Base-by-base conservation (phyloP, 139 green algal genomes). In the Chlamydomonas incerta region DNA sequence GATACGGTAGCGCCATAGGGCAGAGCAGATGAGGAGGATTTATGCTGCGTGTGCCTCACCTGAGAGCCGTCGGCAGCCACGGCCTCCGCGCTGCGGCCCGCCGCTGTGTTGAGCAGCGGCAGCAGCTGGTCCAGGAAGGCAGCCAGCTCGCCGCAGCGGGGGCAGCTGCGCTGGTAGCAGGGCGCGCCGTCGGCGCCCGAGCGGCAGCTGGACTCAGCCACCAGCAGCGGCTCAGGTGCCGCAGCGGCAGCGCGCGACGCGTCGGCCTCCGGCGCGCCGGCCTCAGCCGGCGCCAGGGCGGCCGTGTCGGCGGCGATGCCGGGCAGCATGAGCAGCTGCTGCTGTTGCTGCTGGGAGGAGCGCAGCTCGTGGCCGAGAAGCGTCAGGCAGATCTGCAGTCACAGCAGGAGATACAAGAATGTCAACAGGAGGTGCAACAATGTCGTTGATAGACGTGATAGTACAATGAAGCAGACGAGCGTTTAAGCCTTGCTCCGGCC, bases 1-100 rank as follows among this genome's bases (percentile, higher is more conserved):
- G n/a, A n/a, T n/a, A n/a, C n/a, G n/a, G n/a, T n/a, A n/a, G n/a
- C n/a, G n/a, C n/a, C n/a, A n/a, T n/a, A n/a, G n/a, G n/a, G n/a
- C n/a, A n/a, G n/a, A n/a, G n/a, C n/a, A n/a, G n/a, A n/a, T n/a
- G n/a, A n/a, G n/a, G n/a, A n/a, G n/a, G n/a, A n/a, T n/a, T n/a
- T n/a, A n/a, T n/a, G n/a, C n/a, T n/a, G n/a, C n/a, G 41, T 13
- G 41, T 50, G 41, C 41, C 41, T 5, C 8, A 50, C 74, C 24
- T 82, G 74, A 0, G 74, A 82, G 21, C 74, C 58, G 26, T 82
- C 74, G 8, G 74, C 33, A 20, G 74, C 74, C 13, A 82, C 58
- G 41, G 41, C 41, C 6, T 8, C 8, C 41, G 5, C 41, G 41
- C 41, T 8, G 41, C 41, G 41, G 41, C 41, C 41, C 41, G 41